phyloP scores from a whole-genome alignment of 495 filamentous ascomycete genomes.

The Aspergillus baeticus region DNA sequence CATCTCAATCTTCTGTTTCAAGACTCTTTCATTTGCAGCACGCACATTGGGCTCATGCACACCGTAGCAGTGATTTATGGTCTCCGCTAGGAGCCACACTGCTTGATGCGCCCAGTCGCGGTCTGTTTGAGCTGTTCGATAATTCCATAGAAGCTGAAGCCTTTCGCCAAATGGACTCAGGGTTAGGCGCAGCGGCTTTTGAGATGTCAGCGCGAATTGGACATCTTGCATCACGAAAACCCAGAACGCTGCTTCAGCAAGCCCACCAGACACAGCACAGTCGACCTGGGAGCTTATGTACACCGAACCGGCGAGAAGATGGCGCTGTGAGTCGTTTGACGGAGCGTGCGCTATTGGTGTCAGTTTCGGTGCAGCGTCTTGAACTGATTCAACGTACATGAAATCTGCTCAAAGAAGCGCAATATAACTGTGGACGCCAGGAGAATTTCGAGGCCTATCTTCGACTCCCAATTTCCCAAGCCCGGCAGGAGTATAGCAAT shows the following conservation, averaged over 20 bases:
- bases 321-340: constrained; percentile 38
- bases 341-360: constrained; percentile 30
- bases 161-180: constrained; percentile 37
- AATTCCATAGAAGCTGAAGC: constrained; percentile 32
- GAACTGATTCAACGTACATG: constrained; percentile 25
- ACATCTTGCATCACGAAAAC: constrained; percentile 46
- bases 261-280: constrained; percentile 37
- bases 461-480: constrained; percentile 34
- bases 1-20: constrained; percentile 29
- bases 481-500: constrained; percentile 41
- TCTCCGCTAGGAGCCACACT: constrained; percentile 42
- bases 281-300: constrained; percentile 43
- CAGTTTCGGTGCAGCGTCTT: neutral
- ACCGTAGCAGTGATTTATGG: constrained; percentile 39
- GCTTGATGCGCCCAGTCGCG: constrained; percentile 41
- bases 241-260: constrained; percentile 44
- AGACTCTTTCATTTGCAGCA: constrained; percentile 18
- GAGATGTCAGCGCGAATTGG: constrained; percentile 39
- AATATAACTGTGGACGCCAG: constrained; percentile 42
- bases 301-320: constrained; percentile 44
- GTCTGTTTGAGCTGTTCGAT: constrained; percentile 28
- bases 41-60: constrained; percentile 21
- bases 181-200: constrained; percentile 36
- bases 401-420: constrained; percentile 44
- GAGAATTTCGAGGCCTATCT: constrained; percentile 40